Conservation (phyloP, 202 grass and related monocot genomes). For the Setaria viridis region DNA sequence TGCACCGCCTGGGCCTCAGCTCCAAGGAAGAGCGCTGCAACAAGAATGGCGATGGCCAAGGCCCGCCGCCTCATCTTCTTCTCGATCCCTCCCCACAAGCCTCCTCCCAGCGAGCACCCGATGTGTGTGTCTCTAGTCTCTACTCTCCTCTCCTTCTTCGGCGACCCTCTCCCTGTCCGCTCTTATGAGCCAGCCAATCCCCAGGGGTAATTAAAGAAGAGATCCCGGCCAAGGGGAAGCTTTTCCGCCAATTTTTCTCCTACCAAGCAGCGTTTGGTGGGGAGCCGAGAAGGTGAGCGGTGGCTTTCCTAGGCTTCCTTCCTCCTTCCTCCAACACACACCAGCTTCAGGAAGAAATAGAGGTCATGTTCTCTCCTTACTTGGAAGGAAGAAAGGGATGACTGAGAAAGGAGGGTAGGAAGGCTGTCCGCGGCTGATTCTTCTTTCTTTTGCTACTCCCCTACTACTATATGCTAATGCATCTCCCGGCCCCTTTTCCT, state of each 20-base stretch:
- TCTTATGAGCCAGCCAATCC: conserved; percentile 35
- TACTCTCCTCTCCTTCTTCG: conserved; percentile 1
- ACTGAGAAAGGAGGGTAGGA: conserved; percentile 44
- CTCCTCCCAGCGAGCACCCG: conserved; percentile 32
- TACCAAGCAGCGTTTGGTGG: conserved; percentile 58
- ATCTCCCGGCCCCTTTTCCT: conserved; percentile 21
- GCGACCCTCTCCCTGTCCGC: background rate
- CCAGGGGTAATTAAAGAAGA: conserved; percentile 54
- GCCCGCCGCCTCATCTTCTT: conserved; percentile 61
- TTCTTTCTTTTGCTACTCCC: conserved; percentile 2
- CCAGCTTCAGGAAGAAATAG: conserved; percentile 44
- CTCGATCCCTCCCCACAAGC: conserved; percentile 21
- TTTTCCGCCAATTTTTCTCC: conserved; percentile 56
- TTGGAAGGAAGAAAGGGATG: conserved; percentile 45
- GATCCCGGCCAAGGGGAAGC: conserved; percentile 40
- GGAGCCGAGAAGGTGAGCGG: conserved; percentile 52
- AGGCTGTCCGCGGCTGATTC: conserved; percentile 41
- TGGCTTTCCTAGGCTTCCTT: conserved; percentile 63
- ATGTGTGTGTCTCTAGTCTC: background rate
- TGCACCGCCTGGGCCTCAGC: conserved; percentile 63
- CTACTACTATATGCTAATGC: background rate
- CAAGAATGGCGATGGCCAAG: conserved; percentile 58
- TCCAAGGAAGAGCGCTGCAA: conserved; percentile 48
- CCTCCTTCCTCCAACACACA: conserved; percentile 39
- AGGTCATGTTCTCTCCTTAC: conserved; percentile 42